Evolutionary conservation across 306 rosid genomes (phyloP).

Genomic region (Trifolium fragiferum): DNA sequence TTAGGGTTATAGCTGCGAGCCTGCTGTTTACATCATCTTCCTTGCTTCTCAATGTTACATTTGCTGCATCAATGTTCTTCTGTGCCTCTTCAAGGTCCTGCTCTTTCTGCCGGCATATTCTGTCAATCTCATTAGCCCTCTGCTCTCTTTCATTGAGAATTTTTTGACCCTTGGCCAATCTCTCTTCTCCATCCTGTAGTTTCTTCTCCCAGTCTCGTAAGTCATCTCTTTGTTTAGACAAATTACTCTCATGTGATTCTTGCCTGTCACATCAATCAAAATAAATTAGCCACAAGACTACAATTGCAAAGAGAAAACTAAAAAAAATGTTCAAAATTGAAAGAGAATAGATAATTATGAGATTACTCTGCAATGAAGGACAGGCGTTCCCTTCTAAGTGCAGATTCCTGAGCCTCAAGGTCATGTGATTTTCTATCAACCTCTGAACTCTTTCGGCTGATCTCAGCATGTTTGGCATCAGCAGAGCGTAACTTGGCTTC

Average conservation of each 20-base stretch:
- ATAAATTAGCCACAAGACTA: constrained; percentile 21
- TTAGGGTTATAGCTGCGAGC: constrained; percentile 65
- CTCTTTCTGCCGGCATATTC: constrained; percentile 76
- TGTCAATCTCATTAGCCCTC: constrained; percentile 82
- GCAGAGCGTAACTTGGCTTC: constrained; percentile 83
- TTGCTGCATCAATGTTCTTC: constrained; percentile 76
- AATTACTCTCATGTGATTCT: constrained; percentile 65
- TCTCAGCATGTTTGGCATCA: constrained; percentile 93
- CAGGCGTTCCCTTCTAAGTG: constrained; percentile 69
- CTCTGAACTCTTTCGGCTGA: constrained; percentile 80
- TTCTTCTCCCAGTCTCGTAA: constrained; percentile 93
- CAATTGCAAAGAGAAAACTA: constrained; percentile 13
- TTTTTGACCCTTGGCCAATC: constrained; percentile 84
- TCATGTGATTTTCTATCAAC: constrained; percentile 81
- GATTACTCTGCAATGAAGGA: constrained; percentile 84
- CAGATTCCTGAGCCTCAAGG: constrained; percentile 74
- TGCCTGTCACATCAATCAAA: constrained; percentile 58
- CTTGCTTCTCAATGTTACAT: constrained; percentile 64
- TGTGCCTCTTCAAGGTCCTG: constrained; percentile 83
- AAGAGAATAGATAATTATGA: constrained; percentile 23
- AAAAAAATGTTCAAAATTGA: background rate
- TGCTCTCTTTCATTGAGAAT: constrained; percentile 93
- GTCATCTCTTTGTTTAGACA: constrained; percentile 86
- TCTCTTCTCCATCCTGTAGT: constrained; percentile 91
- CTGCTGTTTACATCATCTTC: constrained; percentile 80